These are phyloP conservation scores for Lolium rigidum DNA, from an alignment of 176 grass and related monocot species.

Conservation along the genomic window DNA sequence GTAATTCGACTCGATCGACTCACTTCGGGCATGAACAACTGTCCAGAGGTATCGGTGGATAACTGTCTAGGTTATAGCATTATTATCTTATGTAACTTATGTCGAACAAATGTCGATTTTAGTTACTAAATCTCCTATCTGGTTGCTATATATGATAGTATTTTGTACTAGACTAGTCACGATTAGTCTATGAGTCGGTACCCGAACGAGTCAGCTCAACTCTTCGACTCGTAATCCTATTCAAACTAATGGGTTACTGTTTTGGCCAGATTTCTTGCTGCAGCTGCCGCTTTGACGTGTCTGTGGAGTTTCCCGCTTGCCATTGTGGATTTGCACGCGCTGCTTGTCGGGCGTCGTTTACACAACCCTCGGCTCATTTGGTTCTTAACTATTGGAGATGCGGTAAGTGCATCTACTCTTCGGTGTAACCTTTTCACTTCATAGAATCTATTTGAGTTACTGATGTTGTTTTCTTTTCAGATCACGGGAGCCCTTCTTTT, in stretches of 20 bases:
- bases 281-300: slow-evolving; percentile 58
- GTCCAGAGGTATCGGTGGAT: too few species aligned
- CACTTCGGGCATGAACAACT: too few species aligned
- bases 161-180: too few species aligned
- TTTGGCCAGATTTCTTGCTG: slow-evolving; percentile 61
- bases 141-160: too few species aligned
- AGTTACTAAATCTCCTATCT: too few species aligned
- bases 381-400: slow-evolving; percentile 70
- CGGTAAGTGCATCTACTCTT: slow-evolving; percentile 46
- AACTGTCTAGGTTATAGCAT: too few species aligned
- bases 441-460: not conserved
- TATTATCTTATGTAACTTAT: too few species aligned
- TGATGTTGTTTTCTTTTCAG: not conserved
- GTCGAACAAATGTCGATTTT: too few species aligned
- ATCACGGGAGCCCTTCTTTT: not conserved
- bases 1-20: too few species aligned
- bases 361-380: slow-evolving; percentile 46
- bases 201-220: too few species aligned
- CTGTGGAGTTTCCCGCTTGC: slow-evolving; percentile 73
- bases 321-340: slow-evolving; percentile 73
- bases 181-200: too few species aligned
- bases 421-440: not conserved
- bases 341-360: slow-evolving; percentile 76
- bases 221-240: too few species aligned
- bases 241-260: not conserved